Conservation (phyloP, 768 basidiomycete species). For the Guyanaporus albipodus region DNA sequence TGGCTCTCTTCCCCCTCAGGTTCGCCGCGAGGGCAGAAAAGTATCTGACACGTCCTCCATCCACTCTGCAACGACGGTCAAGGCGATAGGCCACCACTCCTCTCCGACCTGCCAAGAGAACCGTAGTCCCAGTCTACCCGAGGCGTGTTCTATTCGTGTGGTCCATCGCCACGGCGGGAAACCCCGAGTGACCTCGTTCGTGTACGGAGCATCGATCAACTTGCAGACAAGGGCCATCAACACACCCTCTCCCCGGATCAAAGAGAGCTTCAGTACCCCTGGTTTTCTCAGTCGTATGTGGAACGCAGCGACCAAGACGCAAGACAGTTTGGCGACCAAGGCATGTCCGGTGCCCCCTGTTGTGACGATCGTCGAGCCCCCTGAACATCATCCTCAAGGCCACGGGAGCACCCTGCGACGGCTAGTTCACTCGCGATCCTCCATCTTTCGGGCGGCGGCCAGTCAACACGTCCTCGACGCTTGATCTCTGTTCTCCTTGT, state of each 20-base stretch:
- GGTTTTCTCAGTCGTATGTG: constrained; percentile 71
- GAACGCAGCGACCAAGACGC: constrained; percentile 53
- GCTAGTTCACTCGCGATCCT: constrained; percentile 43
- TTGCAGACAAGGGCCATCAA: constrained; percentile 12
- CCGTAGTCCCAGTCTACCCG: constrained; percentile 12
- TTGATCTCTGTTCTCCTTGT: constrained; percentile 12
- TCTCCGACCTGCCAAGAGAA: constrained; percentile 20
- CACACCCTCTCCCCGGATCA: constrained; percentile 24
- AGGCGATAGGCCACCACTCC: constrained; percentile 22
- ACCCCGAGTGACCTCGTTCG: constrained; percentile 27
- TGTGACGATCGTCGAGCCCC: constrained; percentile 27
- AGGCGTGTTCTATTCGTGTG: constrained; percentile 24
- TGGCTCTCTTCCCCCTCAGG: constrained; percentile 44
- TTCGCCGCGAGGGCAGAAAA: constrained; percentile 40
- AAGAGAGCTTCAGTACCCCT: constrained; percentile 41
- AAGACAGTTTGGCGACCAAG: constrained; percentile 23
- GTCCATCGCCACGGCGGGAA: constrained; percentile 24
- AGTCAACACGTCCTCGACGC: constrained; percentile 27
- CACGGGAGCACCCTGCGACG: constrained; percentile 38
- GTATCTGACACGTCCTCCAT: constrained; percentile 33
- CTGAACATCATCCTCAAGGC: constrained; percentile 21
- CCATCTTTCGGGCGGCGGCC: constrained; percentile 36
- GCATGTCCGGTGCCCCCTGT: constrained; percentile 9
- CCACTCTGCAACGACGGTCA: constrained; percentile 35
- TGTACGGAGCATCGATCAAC: constrained; percentile 22